Percentiles rank a stretch among this genome's conserved stretches.
phyloP scores from a whole-genome alignment of 1,284 basidiomycete genomes.

The Trichosporon asahii region DNA sequence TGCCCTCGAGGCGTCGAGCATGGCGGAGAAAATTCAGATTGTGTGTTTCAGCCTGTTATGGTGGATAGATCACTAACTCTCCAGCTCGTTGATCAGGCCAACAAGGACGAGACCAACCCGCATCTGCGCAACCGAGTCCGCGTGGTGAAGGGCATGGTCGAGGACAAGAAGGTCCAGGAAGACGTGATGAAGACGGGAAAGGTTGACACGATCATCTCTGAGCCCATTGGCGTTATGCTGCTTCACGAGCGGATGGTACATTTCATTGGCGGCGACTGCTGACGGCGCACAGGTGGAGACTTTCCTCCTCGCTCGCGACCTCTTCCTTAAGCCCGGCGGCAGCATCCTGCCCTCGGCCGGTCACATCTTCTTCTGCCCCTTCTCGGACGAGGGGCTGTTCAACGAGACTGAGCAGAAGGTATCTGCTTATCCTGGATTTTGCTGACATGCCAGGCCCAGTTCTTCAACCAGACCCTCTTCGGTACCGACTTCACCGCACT shows the following conservation, averaged over 20 bases:
- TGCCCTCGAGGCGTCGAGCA: conserved; percentile 55
- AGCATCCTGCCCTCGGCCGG: conserved; percentile 54
- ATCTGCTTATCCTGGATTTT: conserved; percentile 2
- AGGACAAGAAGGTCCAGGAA: conserved; percentile 41
- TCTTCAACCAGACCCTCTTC: conserved; percentile 52
- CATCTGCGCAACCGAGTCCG: conserved; percentile 42
- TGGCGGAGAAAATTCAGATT: conserved; percentile 54
- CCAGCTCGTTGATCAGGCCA: conserved; percentile 49
- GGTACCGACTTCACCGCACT: conserved; percentile 50
- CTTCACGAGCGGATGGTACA: conserved; percentile 56
- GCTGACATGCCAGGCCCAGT: conserved; percentile 38
- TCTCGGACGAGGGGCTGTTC: conserved; percentile 55
- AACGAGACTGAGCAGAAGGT: conserved; percentile 55
- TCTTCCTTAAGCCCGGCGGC: conserved; percentile 54
- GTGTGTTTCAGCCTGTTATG: conserved; percentile 30
- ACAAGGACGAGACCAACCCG: conserved; percentile 40
- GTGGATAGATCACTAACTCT: not conserved
- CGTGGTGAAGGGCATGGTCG: conserved; percentile 49
- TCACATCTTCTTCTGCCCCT: conserved; percentile 54
- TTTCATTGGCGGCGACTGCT: not conserved
- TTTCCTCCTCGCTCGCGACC: conserved; percentile 54
- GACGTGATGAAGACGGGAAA: conserved; percentile 43
- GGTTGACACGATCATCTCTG: conserved; percentile 57
- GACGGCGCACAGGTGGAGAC: conserved; percentile 48
- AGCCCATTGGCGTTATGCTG: conserved; percentile 56